phyloP scores from a whole-genome alignment of 2,329 filamentous ascomycete species.

The Colletotrichum viniferum region DNA sequence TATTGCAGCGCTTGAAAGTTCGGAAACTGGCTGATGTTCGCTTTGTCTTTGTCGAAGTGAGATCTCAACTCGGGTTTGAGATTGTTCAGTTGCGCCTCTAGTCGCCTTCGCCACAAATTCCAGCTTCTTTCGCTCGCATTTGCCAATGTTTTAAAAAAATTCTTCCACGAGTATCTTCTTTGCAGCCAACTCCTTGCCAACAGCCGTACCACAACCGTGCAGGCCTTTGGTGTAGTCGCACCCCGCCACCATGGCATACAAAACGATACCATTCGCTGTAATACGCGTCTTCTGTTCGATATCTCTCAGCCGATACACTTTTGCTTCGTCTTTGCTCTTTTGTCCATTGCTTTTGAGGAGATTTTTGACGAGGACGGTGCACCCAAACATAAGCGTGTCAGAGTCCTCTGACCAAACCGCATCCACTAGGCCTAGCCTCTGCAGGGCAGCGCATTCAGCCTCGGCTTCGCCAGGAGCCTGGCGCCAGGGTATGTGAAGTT shows the following conservation, averaged over 20 bases:
- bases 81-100: not conserved
- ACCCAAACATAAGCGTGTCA: conserved; percentile 52
- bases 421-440: conserved; percentile 47
- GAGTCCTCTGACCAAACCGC: conserved; percentile 53
- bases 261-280: conserved; percentile 23
- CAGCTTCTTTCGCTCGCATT: not conserved
- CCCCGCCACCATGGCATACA: conserved; percentile 28
- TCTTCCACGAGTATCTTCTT: not conserved
- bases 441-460: conserved; percentile 50
- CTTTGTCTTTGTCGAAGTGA: not conserved
- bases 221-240: conserved; percentile 27
- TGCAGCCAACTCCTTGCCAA: not conserved
- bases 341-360: not conserved
- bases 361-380: conserved; percentile 33
- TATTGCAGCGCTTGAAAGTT: not conserved
- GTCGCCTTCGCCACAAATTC: not conserved
- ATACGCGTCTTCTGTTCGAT: not conserved
- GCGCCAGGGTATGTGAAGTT: conserved; percentile 44
- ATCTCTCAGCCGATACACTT: conserved; percentile 13
- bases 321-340: conserved; percentile 14
- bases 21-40: not conserved
- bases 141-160: not conserved
- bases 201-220: not conserved
- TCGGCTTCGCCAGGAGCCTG: conserved; percentile 51
- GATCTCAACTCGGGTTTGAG: not conserved